Evolutionary conservation across 164 flowering plant genomes (phyloP).

Genomic region (Paratinospora sagittata): DNA sequence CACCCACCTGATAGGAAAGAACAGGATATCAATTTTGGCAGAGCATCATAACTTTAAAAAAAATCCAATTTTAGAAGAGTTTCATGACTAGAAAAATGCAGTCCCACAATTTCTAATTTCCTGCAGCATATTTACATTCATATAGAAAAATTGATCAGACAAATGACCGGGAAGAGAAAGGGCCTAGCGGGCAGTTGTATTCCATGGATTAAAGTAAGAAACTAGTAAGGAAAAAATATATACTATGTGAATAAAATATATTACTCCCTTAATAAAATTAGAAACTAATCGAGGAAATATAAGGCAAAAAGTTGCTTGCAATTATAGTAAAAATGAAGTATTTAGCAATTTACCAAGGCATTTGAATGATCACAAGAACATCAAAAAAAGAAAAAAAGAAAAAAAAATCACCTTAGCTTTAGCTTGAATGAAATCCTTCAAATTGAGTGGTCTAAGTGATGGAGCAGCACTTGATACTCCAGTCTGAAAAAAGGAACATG

Average conservation of each 20-base stretch:
- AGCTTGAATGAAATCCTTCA: conserved; percentile 79
- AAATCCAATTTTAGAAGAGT: not conserved
- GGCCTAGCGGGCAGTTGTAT: too few species aligned
- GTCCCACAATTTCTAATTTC: not conserved
- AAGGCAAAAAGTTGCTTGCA: not conserved
- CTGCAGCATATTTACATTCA: not conserved
- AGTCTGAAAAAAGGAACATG: conserved; percentile 30
- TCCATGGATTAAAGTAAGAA: too few species aligned
- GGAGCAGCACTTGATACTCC: conserved; percentile 25
- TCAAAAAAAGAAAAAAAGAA: not conserved
- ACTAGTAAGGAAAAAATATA: too few species aligned
- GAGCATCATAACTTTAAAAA: too few species aligned
- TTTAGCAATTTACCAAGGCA: not conserved
- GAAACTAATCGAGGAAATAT: not conserved
- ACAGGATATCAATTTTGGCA: not conserved
- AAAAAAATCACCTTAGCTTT: conserved; percentile 65
- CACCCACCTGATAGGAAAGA: conserved; percentile 57
- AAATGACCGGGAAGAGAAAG: too few species aligned
- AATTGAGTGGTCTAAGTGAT: conserved; percentile 49
- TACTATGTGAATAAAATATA: too few species aligned
- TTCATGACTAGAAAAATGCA: not conserved
- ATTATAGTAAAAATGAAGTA: not conserved
- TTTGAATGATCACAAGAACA: not conserved
- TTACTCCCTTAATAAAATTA: too few species aligned
- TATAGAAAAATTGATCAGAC: not conserved